These are phyloP conservation scores for Coemansia aciculifera DNA, from an alignment of 192 early-diverging fungal species.

Conservation along the genomic window DNA sequence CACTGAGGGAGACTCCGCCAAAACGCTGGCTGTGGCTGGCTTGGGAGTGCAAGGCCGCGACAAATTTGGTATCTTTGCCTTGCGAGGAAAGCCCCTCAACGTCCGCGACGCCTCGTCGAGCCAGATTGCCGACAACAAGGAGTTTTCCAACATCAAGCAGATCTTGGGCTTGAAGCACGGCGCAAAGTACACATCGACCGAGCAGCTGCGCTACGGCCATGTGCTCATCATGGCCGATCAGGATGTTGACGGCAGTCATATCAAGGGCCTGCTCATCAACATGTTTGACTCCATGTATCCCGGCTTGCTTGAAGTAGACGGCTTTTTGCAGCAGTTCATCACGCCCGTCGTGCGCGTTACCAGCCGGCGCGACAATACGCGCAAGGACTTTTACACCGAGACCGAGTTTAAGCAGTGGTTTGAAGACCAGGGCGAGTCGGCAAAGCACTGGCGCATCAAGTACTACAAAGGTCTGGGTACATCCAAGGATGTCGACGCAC, in stretches of 20 bases:
- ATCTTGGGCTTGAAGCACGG: constrained; percentile 93
- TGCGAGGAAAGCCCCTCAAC: constrained; percentile 96
- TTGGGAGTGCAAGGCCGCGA: constrained; percentile 87
- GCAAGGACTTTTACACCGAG: constrained; percentile 83
- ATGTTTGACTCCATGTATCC: constrained; percentile 95
- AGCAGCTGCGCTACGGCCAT: constrained; percentile 87
- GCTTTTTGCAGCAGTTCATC: constrained; percentile 93
- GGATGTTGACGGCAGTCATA: constrained; percentile 95
- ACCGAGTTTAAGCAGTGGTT: constrained; percentile 92
- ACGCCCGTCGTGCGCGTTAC: constrained; percentile 92
- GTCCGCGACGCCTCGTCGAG: constrained; percentile 80
- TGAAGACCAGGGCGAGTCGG: constrained; percentile 62
- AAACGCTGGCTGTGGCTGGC: constrained; percentile 82
- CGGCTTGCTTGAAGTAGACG: constrained; percentile 82
- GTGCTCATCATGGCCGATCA: constrained; percentile 99
- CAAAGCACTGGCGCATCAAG: constrained; percentile 82
- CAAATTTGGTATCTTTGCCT: constrained; percentile 90
- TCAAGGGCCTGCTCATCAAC: constrained; percentile 97
- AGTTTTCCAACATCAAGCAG: constrained; percentile 86
- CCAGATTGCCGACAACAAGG: constrained; percentile 76
- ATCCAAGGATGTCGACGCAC: constrained; percentile 76
- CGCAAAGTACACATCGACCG: constrained; percentile 68
- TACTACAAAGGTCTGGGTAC: constrained; percentile 99
- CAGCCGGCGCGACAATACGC: constrained; percentile 56
- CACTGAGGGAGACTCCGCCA: constrained; percentile 97